Base-by-base conservation (phyloP, 305 asterid species). In the Rubia balearica region DNA sequence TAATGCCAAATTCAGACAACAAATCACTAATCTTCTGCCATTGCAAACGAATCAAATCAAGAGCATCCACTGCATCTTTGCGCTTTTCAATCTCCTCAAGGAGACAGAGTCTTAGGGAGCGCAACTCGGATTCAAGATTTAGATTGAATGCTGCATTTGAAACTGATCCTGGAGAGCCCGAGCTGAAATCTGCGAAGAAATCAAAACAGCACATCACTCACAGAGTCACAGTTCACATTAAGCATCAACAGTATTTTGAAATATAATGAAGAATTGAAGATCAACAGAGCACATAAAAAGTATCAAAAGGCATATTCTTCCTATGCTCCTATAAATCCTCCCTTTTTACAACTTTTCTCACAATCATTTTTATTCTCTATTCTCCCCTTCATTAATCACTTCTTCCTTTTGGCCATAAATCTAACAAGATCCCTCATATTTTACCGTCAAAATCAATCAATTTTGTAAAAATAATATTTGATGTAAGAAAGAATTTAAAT, bases 21-120 rank as follows among this genome's bases (percentile, higher is more conserved):
- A 81, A 78, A 48, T 71, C 78, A 48, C 77, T 62, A 73, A 84
- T 78, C 79, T 81, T 86, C 82, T 82, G 91, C 98, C 97, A 90
- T 73, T 83, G 94, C 67, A 69, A 67, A 60, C 40, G 82, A 85
- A 93, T 85, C 80, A 77, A 68, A 36, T 30, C 45, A 56, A 89
- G 83, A 65, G 75, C 69, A 67, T 81, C 86, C 82, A 90, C 98
- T 0, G 92, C 94, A 48, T 69, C 68, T 76, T 84, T 77, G 67
- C 96, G 83, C 85, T 71, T 86, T 48, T 82, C 90, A 42, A 86
- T 76, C 78, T 90, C 96, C 77, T 88, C 92, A 36, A 83, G 73
- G 69, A 86, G 89, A 76, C 75, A 76, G 69, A 76, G 74, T 81
- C 79, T 85, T 74, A 73, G 27, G 46, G 88, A 72, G 9, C 73